phyloP scores from a whole-genome alignment of 2,329 filamentous ascomycete species.

The Sarocladium kiliense region DNA sequence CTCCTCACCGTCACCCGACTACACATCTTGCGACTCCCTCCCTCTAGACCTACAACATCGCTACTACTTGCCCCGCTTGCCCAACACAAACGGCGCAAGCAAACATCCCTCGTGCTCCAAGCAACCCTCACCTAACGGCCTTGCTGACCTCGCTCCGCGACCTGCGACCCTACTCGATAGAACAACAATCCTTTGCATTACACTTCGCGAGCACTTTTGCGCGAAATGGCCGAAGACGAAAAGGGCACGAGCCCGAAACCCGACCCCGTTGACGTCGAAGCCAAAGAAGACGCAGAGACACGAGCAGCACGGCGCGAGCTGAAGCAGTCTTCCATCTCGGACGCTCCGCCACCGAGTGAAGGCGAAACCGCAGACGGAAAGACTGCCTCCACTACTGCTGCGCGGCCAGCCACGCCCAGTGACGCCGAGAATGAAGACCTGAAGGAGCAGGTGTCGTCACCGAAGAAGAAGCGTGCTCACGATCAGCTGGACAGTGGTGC shows the following conservation, averaged over 20 bases:
- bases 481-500: constrained; percentile 49
- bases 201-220: not conserved
- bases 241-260: constrained; percentile 33
- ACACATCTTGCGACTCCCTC: not conserved
- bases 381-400: constrained; percentile 20
- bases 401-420: constrained; percentile 20
- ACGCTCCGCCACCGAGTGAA: constrained; percentile 17
- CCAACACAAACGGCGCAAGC: not conserved
- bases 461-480: constrained; percentile 62
- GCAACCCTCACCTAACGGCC: not conserved
- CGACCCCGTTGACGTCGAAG: constrained; percentile 26
- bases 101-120: not conserved
- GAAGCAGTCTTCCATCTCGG: constrained; percentile 59
- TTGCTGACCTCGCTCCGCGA: not conserved
- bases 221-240: constrained; percentile 5
- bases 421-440: constrained; percentile 5
- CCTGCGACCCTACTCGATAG: not conserved
- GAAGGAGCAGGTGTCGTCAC: constrained; percentile 48
- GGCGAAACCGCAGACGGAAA: constrained; percentile 17
- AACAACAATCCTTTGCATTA: not conserved
- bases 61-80: not conserved
- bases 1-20: not conserved
- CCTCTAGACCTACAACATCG: not conserved
- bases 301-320: constrained; percentile 59
- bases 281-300: constrained; percentile 57